A percentile compares a stretch with the other conserved stretches of the same genome.
Evolutionary conservation across 2,329 filamentous ascomycete genomes (phyloP).

Genomic region (Exophiala bonariae): DNA sequence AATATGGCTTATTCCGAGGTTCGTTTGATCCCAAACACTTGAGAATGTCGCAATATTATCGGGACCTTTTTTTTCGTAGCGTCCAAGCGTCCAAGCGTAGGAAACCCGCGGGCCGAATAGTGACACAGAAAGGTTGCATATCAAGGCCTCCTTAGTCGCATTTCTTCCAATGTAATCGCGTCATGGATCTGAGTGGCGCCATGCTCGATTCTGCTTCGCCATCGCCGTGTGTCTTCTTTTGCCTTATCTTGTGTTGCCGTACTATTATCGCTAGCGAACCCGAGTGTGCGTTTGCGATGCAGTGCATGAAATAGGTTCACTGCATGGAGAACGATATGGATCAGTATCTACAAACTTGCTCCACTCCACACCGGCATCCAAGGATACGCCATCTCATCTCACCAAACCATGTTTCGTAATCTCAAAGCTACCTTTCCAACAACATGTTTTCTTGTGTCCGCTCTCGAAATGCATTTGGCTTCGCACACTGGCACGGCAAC

Average conservation of each 20-base stretch:
- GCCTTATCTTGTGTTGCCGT: conserved; percentile 16
- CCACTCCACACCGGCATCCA: too few species aligned
- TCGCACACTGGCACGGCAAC: conserved; percentile 3
- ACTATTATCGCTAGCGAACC: not conserved
- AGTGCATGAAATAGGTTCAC: too few species aligned
- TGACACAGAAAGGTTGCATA: not conserved
- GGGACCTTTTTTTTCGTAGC: not conserved
- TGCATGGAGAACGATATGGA: too few species aligned
- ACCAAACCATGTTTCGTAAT: not conserved
- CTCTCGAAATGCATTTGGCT: too few species aligned
- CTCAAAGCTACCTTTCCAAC: not conserved
- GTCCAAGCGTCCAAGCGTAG: not conserved
- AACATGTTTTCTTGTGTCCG: too few species aligned
- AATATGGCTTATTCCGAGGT: too few species aligned
- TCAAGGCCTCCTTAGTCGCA: not conserved
- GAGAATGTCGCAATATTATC: not conserved
- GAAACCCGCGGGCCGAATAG: not conserved
- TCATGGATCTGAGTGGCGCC: conserved; percentile 23
- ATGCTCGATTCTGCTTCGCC: conserved; percentile 15
- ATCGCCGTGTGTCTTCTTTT: conserved; percentile 4
- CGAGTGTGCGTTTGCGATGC: not conserved
- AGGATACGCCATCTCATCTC: not conserved
- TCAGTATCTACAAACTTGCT: too few species aligned
- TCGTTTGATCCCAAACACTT: too few species aligned
- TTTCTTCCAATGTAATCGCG: conserved; percentile 17